Evolutionary conservation across 495 filamentous ascomycete species (phyloP), one percentile per base, ranked within the genome.

Genomic region (Aspergillus ellipticus): DNA sequence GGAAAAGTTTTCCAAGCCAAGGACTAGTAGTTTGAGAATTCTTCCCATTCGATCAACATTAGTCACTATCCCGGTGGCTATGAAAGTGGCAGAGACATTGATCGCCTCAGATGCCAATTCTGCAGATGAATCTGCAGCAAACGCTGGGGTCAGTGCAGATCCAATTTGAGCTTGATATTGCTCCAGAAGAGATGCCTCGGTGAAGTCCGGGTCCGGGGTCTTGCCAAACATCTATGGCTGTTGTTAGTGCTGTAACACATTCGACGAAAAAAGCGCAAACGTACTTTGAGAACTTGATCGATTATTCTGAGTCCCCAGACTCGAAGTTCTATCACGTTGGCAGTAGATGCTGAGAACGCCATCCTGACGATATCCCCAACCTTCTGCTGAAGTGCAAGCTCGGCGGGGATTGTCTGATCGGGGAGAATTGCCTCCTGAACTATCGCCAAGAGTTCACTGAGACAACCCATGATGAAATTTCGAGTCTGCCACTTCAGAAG

Each of bases 131-230:
- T 99, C 94, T 2, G 85, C 85, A 1, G 93, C 92, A 74, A 99
- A 99, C 1, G 94, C 95, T 8, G 94, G 94, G 4, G 94, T 97
- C 37, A 99, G 81, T 0, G 94, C 94, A 1, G 94, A 97, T 61
- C 93, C 90, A 63, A 97, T 97, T 67, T 99, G 94, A 15, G 94
- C 94, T 69, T 99, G 94, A 63, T 97, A 99, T 66, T 97, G 94
- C 64, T 99, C 94, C 0, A 99, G 82, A 11, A 99, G 78, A 66
- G 94, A 90, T 9, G 90, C 94, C 69, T 99, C 94, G 7, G 92
- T 83, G 64, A 98, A 97, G 65, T 97, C 94, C 0, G 95, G 94
- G 72, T 98, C 94, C 2, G 95, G 90, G 7, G 87, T 89, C 62
- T 92, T 92, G 47, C 95, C 94, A 74, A 99, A 99, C 78, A 97